These are phyloP conservation scores for Penicillium brevicompactum DNA, from an alignment of 2,329 filamentous ascomycete species.

Conservation along the genomic window DNA sequence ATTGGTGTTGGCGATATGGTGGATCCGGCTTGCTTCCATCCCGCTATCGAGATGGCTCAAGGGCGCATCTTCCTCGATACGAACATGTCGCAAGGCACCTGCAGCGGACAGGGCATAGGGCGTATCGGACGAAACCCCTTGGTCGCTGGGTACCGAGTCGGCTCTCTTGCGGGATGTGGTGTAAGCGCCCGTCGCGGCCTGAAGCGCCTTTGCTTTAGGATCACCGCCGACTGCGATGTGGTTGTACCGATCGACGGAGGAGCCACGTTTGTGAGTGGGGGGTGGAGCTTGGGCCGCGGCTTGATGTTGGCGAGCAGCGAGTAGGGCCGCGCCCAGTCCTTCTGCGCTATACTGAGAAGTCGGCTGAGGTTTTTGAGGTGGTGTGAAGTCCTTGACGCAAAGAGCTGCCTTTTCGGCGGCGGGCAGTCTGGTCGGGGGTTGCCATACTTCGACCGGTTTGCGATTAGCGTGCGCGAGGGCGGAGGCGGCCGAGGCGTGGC, in stretches of 20 bases:
- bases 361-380: slow-evolving; percentile 21
- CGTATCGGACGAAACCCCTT: slow-evolving; percentile 54
- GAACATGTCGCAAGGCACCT: slow-evolving; percentile 61
- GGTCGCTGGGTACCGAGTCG: slow-evolving; percentile 59
- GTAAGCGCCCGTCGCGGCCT: slow-evolving; percentile 78
- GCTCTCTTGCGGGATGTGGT: slow-evolving; percentile 63
- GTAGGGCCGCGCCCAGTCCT: slow-evolving; percentile 73
- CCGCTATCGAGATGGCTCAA: slow-evolving; percentile 46
- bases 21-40: slow-evolving; percentile 62
- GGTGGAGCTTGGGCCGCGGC: slow-evolving; percentile 15
- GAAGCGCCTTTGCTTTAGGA: slow-evolving; percentile 63
- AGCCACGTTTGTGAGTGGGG: slow-evolving; percentile 19
- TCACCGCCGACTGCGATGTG: slow-evolving; percentile 54
- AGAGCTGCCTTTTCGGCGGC: slow-evolving; percentile 63
- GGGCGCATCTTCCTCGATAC: slow-evolving; percentile 44
- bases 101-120: slow-evolving; percentile 69
- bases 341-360: slow-evolving; percentile 61
- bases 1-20: slow-evolving; percentile 67
- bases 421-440: slow-evolving; percentile 59
- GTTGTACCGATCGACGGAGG: slow-evolving; percentile 47
- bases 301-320: slow-evolving; percentile 52
- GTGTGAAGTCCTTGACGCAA: slow-evolving; percentile 61
- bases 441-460: slow-evolving; percentile 67
- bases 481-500: slow-evolving; percentile 66
- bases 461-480: slow-evolving; percentile 73